A percentile compares a stretch with the other conserved stretches of the same genome.
phyloP scores from a whole-genome alignment of 495 filamentous ascomycete species.

The Symbiotaphrina buchneri region DNA sequence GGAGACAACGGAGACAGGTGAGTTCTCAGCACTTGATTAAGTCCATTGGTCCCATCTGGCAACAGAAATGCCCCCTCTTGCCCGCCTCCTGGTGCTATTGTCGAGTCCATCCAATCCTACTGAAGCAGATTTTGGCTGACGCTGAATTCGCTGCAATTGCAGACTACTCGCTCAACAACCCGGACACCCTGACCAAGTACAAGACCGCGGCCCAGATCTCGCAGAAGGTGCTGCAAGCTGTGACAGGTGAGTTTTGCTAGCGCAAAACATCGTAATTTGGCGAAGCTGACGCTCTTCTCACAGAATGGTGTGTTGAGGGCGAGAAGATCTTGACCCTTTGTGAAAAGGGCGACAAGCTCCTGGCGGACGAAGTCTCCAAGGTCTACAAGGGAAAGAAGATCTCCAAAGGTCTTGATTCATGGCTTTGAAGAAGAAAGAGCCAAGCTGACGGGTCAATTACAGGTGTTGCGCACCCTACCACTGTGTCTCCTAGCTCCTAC shows the following conservation, averaged over 20 bases:
- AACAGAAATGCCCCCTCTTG: no score
- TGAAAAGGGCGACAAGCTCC: conserved; percentile 82
- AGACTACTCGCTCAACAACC: conserved; percentile 88
- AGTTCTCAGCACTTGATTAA: neutral
- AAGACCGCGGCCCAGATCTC: conserved; percentile 89
- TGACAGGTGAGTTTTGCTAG: conserved; percentile 27
- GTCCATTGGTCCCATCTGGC: neutral
- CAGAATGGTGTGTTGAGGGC: conserved; percentile 61
- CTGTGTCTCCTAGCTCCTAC: conserved; percentile 81
- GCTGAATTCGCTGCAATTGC: neutral
- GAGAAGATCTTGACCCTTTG: conserved; percentile 83
- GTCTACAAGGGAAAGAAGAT: conserved; percentile 98
- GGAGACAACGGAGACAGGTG: conserved; percentile 1
- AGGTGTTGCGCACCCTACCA: conserved; percentile 87
- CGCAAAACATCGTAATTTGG: no score
- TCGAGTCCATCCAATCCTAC: no score
- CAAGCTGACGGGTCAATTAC: conserved; percentile 2
- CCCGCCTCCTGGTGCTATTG: no score
- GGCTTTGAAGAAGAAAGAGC: conserved; percentile 1
- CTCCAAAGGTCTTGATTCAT: conserved; percentile 38
- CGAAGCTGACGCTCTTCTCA: no score
- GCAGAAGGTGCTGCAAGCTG: conserved; percentile 77
- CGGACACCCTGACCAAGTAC: conserved; percentile 96
- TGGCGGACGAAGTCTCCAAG: conserved; percentile 82
- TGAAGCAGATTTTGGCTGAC: no score